Evolutionary conservation across 2,329 filamentous ascomycete genomes (phyloP), one percentile per base, ranked within the genome.

Genomic region (Zelopaecilomyces penicillatus): DNA sequence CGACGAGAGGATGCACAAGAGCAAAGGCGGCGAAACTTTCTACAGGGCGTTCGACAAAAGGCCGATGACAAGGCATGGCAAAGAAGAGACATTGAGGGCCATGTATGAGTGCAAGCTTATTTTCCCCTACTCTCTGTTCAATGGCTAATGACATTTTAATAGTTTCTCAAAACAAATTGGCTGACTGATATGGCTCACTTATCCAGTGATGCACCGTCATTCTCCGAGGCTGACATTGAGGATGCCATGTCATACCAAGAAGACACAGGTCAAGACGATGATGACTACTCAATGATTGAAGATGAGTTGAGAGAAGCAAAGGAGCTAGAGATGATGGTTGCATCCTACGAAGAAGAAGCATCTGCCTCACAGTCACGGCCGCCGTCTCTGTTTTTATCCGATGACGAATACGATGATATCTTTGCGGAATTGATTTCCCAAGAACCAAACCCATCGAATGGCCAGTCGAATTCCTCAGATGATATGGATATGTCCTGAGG

Each of bases 1-100:
- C 75, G 66, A 48, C 72, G 78, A 41, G 77, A 88, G 57, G 78
- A 77, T 12, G 70, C 71, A 1, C 77, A 80, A 44, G 81, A 87
- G 57, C 70, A 75, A 43, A 69, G 86, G 46, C 70, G 85, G 39
- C 75, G 76, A 30, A 67, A 84, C 45, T 91, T 91, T 54, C 65
- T 91, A 47, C 78, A 80, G 57, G 84, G 74, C 42, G 80, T 85
- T 12, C 70, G 78, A 47, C 74, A 79, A 54, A 73, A 76, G 35
- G 67, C 72, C 3, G 78, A 83, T 36, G 77, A 85, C 29, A 74
- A 68, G 54, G 65, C 67, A 26, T 83, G 80, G 73, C 70, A 76
- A 54, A 68, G 73, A 42, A 68, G 81, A 51, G 79, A 80, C 28
- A 78, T 81, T 3, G 80, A 84, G 54, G 78, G 82, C 53, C 63